These are phyloP conservation scores for Triglochin maritima DNA, from an alignment of 106 monocot species.

Conservation along the genomic window DNA sequence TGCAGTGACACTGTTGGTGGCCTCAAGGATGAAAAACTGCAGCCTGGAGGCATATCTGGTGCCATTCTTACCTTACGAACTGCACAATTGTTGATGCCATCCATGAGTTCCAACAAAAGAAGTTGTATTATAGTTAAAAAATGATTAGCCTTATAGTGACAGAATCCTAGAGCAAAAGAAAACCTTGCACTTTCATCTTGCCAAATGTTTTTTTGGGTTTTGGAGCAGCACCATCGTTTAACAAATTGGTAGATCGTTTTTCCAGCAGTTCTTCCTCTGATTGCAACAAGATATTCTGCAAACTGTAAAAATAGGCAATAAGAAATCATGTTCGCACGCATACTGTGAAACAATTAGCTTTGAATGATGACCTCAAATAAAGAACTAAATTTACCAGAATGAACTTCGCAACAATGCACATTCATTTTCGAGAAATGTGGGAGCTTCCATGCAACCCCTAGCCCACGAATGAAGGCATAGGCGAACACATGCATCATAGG, in stretches of 20 bases:
- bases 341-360: neutral
- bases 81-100: constrained; percentile 15
- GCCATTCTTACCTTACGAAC: constrained; percentile 86
- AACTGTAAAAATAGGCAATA: constrained; percentile 16
- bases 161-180: neutral
- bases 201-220: constrained; percentile 83
- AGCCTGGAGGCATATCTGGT: constrained; percentile 77
- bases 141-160: neutral
- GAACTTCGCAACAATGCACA: constrained; percentile 69
- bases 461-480: constrained; percentile 98
- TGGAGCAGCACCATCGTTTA: constrained; percentile 50
- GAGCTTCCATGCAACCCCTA: constrained; percentile 96
- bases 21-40: constrained; percentile 52
- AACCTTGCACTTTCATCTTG: constrained; percentile 96
- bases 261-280: constrained; percentile 90
- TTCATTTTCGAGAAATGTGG: constrained; percentile 87
- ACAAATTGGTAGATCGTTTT: constrained; percentile 46
- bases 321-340: neutral
- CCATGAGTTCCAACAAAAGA: neutral
- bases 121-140: neutral
- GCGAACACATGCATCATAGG: constrained; percentile 95
- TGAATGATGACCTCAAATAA: neutral
- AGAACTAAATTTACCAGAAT: constrained; percentile 52
- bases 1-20: constrained; percentile 42
- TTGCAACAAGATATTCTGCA: constrained; percentile 75